Evolutionary conservation across 345 rosid genomes (phyloP).

Genomic region (Cardamine occulta): DNA sequence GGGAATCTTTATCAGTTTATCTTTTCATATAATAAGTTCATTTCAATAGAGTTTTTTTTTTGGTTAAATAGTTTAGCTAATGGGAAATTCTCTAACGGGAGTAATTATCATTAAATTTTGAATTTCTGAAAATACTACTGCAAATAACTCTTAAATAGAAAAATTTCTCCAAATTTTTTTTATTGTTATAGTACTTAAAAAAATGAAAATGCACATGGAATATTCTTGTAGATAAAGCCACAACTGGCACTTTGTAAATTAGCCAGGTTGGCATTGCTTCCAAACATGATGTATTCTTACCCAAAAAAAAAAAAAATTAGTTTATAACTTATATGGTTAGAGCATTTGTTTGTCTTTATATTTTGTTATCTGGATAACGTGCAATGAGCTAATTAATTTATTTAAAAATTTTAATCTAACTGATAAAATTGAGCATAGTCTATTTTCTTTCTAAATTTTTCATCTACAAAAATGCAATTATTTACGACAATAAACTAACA

Average conservation of each 20-base stretch:
- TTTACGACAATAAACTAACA: too few species aligned
- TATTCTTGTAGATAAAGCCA: conserved; percentile 23
- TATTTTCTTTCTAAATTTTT: not conserved
- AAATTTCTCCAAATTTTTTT: not conserved
- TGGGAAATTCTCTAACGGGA: not conserved
- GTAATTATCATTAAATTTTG: not conserved
- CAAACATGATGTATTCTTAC: not conserved
- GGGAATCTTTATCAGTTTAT: conserved; percentile 31
- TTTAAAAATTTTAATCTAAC: not conserved
- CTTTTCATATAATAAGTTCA: not conserved
- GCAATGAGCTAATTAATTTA: not conserved
- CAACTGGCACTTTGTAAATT: conserved; percentile 3
- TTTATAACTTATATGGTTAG: not conserved
- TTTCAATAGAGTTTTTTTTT: not conserved
- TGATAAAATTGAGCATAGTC: not conserved
- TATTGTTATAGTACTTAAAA: not conserved
- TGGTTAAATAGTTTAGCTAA: not conserved
- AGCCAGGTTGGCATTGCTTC: conserved; percentile 34
- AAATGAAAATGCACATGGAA: conserved; percentile 8
- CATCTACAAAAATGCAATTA: too few species aligned
- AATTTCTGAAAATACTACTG: not conserved
- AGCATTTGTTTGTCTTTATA: not conserved
- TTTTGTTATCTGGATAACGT: not conserved
- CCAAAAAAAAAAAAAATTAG: too few species aligned
- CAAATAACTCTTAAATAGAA: not conserved